Conservation (phyloP, 2,329 filamentous ascomycete genomes). For the Fusarium falciforme region DNA sequence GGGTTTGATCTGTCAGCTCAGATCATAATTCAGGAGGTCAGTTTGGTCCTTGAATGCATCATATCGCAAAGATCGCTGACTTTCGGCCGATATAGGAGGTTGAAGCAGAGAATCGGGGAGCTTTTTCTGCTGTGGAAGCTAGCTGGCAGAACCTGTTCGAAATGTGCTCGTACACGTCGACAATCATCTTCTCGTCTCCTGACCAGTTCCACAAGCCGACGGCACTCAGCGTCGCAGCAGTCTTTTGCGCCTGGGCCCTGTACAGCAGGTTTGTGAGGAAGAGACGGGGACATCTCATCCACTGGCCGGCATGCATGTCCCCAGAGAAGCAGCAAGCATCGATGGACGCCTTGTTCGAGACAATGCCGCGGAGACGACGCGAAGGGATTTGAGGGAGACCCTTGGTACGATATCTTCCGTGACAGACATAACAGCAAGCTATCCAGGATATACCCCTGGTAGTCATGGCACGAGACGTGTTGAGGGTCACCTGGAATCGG, state of each 20-base stretch:
- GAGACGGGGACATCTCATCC: constrained; percentile 49
- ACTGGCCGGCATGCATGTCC: constrained; percentile 44
- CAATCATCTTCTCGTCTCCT: constrained; percentile 72
- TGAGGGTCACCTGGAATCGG: constrained; percentile 41
- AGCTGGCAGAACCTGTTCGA: constrained; percentile 78
- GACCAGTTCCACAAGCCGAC: constrained; percentile 74
- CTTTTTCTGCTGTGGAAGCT: constrained; percentile 76
- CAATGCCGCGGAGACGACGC: constrained; percentile 30
- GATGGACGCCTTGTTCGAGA: constrained; percentile 37
- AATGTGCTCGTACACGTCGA: constrained; percentile 72
- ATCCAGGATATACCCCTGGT: constrained; percentile 9
- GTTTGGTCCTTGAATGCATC: neutral
- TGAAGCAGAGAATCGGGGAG: constrained; percentile 66
- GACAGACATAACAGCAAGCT: constrained; percentile 12
- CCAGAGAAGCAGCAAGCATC: constrained; percentile 39
- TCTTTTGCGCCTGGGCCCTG: constrained; percentile 49
- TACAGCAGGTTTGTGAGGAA: constrained; percentile 48
- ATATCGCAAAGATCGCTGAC: constrained; percentile 4
- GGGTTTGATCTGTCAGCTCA: constrained; percentile 72
- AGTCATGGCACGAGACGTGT: constrained; percentile 38
- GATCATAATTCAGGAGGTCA: constrained; percentile 70
- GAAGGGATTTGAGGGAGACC: constrained; percentile 29
- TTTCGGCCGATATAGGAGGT: constrained; percentile 58
- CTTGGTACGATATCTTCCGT: constrained; percentile 7
- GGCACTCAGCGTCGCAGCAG: constrained; percentile 66